Conservation (phyloP, 2,329 filamentous ascomycete species). For the Colletotrichum caudatum region DNA sequence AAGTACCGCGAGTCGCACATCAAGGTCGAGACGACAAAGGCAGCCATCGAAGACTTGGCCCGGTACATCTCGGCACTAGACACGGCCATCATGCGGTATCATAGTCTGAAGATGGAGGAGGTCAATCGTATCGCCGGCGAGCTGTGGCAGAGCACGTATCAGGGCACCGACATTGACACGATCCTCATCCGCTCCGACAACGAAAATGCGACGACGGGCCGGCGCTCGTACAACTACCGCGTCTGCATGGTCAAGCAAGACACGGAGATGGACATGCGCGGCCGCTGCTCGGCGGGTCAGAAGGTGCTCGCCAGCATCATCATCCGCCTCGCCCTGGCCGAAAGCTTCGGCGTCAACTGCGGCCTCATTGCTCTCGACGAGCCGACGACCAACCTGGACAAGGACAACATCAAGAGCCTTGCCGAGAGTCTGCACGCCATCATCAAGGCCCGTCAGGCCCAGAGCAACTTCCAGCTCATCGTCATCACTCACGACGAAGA, state of each 20-base stretch:
- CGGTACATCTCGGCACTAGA: slow-evolving; percentile 88
- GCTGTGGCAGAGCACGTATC: slow-evolving; percentile 97
- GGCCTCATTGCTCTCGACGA: slow-evolving; percentile 97
- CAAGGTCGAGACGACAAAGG: slow-evolving; percentile 90
- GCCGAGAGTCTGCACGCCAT: slow-evolving; percentile 88
- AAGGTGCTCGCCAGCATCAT: slow-evolving; percentile 98
- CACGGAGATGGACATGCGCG: slow-evolving; percentile 99
- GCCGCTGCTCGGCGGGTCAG: slow-evolving; percentile 94
- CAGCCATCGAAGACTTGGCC: slow-evolving; percentile 88
- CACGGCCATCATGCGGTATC: slow-evolving; percentile 97
- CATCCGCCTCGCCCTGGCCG: slow-evolving; percentile 93
- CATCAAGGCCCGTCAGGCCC: slow-evolving; percentile 83
- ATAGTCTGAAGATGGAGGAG: slow-evolving; percentile 97
- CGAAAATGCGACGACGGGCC: slow-evolving; percentile 74
- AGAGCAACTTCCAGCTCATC: slow-evolving; percentile 97
- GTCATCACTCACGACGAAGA: slow-evolving; percentile 99
- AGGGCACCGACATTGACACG: slow-evolving; percentile 96
- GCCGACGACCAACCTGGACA: slow-evolving; percentile 95
- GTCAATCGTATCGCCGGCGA: slow-evolving; percentile 96
- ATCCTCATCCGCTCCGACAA: slow-evolving; percentile 95
- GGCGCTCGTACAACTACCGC: slow-evolving; percentile 94
- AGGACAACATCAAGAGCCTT: slow-evolving; percentile 92
- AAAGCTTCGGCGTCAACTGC: slow-evolving; percentile 96
- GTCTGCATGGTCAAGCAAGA: slow-evolving; percentile 98
- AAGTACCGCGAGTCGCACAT: slow-evolving; percentile 91